Percentiles rank a stretch among this genome's conserved stretches.
These are phyloP conservation scores for Diaporthe capsici DNA, from an alignment of 2,329 filamentous ascomycete species.

Conservation along the genomic window DNA sequence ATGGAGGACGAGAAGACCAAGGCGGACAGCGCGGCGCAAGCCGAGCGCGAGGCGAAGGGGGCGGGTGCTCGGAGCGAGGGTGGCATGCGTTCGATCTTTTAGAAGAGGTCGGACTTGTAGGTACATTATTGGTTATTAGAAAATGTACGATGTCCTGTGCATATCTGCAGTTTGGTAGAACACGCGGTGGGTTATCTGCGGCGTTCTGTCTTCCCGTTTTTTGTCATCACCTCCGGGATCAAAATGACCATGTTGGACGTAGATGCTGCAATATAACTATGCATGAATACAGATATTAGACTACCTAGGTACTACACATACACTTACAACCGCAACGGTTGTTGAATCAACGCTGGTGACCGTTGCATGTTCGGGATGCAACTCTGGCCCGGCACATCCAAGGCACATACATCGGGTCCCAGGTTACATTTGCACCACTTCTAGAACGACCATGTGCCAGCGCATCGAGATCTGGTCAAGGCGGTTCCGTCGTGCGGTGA, in stretches of 20 bases:
- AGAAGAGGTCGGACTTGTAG: background rate
- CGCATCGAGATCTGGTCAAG: background rate
- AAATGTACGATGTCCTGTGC: slow-evolving; percentile 6
- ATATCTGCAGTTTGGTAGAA: background rate
- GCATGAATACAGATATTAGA: background rate
- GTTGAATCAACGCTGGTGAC: background rate
- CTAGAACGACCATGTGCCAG: no score
- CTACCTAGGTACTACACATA: background rate
- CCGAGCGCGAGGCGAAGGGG: slow-evolving; percentile 2
- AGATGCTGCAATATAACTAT: no score
- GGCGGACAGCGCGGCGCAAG: background rate
- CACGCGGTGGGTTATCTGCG: background rate
- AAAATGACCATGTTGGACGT: no score
- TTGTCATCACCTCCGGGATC: no score
- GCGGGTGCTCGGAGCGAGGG: background rate
- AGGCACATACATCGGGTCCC: background rate
- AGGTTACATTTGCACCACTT: no score
- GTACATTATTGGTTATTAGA: background rate
- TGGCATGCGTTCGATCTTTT: background rate
- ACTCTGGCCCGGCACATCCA: background rate
- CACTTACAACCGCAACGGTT: background rate
- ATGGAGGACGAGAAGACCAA: slow-evolving; percentile 46
- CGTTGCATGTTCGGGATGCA: no score
- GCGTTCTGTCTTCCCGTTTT: no score
- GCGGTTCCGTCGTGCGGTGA: accelerated